Percentiles rank a stretch among this genome's conserved stretches.
Evolutionary conservation across 768 basidiomycete species (phyloP).

Genomic region (Infundibulicybe gibba): DNA sequence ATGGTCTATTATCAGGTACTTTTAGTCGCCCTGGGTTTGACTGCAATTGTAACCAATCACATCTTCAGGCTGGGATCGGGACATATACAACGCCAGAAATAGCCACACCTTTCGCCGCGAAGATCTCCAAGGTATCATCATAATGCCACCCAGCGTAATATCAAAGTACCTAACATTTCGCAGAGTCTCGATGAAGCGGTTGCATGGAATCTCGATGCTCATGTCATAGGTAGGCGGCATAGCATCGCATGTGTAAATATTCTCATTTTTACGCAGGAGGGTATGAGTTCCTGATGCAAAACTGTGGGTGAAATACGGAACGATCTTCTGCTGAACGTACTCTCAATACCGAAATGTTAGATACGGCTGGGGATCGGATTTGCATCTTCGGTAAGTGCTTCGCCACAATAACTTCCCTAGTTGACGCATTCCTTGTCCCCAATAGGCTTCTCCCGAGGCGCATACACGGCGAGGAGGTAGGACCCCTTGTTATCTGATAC

Average conservation of each 20-base stretch:
- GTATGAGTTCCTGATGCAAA: too few relatives aligned
- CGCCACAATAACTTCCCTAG: not conserved
- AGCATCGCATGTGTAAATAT: too few relatives aligned
- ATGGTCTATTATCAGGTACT: too few relatives aligned
- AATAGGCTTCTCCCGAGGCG: conserved; percentile 62
- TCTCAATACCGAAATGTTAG: conserved; percentile 61
- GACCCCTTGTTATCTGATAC: conserved; percentile 4
- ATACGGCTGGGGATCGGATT: conserved; percentile 51
- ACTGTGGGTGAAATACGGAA: too few relatives aligned
- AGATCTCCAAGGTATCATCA: conserved; percentile 35
- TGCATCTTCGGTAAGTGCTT: conserved; percentile 49
- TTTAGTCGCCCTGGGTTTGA: not conserved
- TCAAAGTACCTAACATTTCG: not conserved
- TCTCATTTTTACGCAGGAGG: too few relatives aligned
- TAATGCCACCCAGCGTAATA: not conserved
- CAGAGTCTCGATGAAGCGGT: conserved; percentile 39
- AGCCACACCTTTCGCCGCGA: too few relatives aligned
- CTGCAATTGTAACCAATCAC: not conserved
- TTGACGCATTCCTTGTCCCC: conserved; percentile 4
- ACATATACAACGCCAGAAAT: too few relatives aligned
- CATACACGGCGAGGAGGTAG: conserved; percentile 59
- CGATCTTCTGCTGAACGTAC: conserved; percentile 39
- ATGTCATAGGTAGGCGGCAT: conserved; percentile 51
- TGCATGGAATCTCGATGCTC: conserved; percentile 49
- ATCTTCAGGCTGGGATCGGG: conserved; percentile 52